These are phyloP conservation scores for Dipodascus albidus DNA, from an alignment of 805 yeast genomes.

Conservation along the genomic window DNA sequence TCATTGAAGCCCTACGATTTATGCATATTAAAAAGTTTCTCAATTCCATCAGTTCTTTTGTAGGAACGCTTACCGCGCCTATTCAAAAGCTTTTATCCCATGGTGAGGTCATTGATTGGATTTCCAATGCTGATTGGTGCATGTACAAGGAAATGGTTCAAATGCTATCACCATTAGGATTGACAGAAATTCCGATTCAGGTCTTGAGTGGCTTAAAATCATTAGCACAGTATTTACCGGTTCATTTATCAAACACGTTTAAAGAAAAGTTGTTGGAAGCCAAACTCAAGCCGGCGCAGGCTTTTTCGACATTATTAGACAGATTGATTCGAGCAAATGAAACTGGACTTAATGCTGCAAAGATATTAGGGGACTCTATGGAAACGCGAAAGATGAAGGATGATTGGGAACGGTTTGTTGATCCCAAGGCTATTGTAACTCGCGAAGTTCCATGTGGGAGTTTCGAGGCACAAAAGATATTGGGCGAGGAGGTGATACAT, in stretches of 20 bases:
- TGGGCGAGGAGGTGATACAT: conserved; percentile 20
- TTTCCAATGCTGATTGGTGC: conserved; percentile 52
- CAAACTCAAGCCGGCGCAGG: conserved; percentile 42
- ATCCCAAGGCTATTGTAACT: conserved; percentile 33
- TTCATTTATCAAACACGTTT: conserved; percentile 20
- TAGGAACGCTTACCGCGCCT: conserved; percentile 47
- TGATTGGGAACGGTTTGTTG: conserved; percentile 46
- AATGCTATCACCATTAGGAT: conserved; percentile 49
- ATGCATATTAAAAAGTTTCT: conserved; percentile 55
- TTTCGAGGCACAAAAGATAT: conserved; percentile 15
- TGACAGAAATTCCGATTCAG: conserved; percentile 44
- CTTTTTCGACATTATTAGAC: conserved; percentile 40
- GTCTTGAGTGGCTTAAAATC: conserved; percentile 44
- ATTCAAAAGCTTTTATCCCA: conserved; percentile 46
- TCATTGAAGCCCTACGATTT: conserved; percentile 55
- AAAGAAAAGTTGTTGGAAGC: conserved; percentile 33
- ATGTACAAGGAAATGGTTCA: conserved; percentile 45
- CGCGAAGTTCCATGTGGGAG: conserved; percentile 42
- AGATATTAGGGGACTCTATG: conserved; percentile 31
- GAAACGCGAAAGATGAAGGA: conserved; percentile 41
- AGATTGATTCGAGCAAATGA: conserved; percentile 44
- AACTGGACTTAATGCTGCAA: conserved; percentile 39
- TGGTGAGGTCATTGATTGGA: conserved; percentile 46
- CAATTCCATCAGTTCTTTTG: conserved; percentile 40
- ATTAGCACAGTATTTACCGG: conserved; percentile 39